phyloP scores from a whole-genome alignment of 257 asterid species.

The Linaria vulgaris region DNA sequence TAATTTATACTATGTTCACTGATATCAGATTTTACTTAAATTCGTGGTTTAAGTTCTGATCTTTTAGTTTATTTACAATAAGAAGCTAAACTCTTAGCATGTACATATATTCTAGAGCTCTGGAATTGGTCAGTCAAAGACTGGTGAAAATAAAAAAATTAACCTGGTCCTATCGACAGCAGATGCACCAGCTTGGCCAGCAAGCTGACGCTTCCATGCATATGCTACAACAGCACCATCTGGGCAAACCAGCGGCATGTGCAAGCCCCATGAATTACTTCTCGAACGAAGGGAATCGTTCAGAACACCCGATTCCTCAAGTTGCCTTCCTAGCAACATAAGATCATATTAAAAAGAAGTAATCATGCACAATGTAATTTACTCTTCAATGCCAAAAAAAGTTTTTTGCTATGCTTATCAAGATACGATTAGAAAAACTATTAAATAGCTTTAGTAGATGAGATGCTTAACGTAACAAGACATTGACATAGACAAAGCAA shows the following conservation, averaged over 20 bases:
- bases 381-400: conserved; percentile 4
- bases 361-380: neutral
- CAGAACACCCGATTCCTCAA: conserved; percentile 92
- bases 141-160: conserved; percentile 17
- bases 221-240: conserved; percentile 99
- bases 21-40: no score
- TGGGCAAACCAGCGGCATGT: conserved; percentile 97
- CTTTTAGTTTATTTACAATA: no score
- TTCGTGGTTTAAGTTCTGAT: no score
- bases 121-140: neutral
- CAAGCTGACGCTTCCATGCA: conserved; percentile 99
- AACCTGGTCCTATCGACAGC: conserved; percentile 98
- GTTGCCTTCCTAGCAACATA: conserved; percentile 63
- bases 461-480: neutral
- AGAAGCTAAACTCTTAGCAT: no score
- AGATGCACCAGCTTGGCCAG: conserved; percentile 99
- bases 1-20: no score
- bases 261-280: conserved; percentile 99
- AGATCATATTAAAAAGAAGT: conserved; percentile 10
- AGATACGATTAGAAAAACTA: neutral
- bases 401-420: neutral
- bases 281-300: conserved; percentile 82
- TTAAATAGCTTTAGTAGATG: neutral
- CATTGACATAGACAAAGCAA: neutral
- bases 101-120: no score